Percentiles rank a stretch among this genome's conserved stretches.
Conservation (phyloP, 2,329 filamentous ascomycete genomes). For the Nannizziopsis barbatae region DNA sequence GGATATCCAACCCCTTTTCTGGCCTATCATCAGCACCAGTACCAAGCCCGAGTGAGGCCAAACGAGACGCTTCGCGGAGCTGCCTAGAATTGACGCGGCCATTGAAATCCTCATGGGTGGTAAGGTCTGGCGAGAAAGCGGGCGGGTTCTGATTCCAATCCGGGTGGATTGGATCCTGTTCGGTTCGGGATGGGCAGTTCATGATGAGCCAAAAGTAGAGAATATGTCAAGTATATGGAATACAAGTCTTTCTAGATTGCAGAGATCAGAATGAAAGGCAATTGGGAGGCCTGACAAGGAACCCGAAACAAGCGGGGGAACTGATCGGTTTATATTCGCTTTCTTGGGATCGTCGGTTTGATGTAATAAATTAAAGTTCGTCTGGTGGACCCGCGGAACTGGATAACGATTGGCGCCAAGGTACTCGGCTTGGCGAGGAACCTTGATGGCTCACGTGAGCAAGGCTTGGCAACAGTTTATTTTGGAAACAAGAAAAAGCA, state of each 20-base stretch:
- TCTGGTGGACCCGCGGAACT: no score
- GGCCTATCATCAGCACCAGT: constrained; percentile 9
- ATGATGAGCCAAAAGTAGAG: constrained; percentile 24
- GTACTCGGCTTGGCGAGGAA: no score
- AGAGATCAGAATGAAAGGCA: background rate
- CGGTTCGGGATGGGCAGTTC: constrained; percentile 47
- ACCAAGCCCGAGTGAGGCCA: background rate
- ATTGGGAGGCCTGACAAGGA: background rate
- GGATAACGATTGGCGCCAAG: no score
- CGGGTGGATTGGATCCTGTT: constrained; percentile 37
- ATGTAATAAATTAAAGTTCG: no score
- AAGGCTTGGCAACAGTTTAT: no score
- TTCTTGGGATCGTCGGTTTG: no score
- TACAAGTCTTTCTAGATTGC: no score
- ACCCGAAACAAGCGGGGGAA: no score
- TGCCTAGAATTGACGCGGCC: constrained; percentile 44
- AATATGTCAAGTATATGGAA: background rate
- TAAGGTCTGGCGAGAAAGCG: constrained; percentile 39
- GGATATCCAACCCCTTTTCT: constrained; percentile 8
- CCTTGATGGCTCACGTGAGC: no score
- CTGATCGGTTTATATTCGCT: no score
- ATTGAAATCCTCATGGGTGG: constrained; percentile 46
- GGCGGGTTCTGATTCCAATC: constrained; percentile 47
- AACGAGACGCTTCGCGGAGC: constrained; percentile 20
- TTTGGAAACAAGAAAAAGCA: no score